Conservation (phyloP, 208 protist genomes). For the Leishmania aethiopica region DNA sequence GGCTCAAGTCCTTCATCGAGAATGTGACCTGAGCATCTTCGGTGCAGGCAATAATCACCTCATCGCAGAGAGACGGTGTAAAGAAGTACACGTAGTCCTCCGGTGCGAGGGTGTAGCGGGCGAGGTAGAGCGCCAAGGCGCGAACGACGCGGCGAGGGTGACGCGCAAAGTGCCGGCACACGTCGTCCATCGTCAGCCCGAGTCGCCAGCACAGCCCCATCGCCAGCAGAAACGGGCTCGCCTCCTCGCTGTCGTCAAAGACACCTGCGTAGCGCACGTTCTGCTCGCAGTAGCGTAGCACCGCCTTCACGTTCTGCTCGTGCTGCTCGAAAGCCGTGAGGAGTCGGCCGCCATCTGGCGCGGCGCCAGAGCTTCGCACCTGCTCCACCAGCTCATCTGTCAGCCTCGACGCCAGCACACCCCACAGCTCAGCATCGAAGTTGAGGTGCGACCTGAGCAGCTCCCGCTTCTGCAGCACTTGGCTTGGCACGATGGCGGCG, state of each 20-base stretch:
- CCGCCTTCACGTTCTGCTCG: conserved; percentile 48
- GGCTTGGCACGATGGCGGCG: conserved; percentile 38
- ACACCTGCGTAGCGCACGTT: conserved; percentile 77
- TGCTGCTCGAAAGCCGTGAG: conserved; percentile 56
- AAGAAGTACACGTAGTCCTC: conserved; percentile 81
- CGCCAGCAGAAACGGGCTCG: conserved; percentile 75
- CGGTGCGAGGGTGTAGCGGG: conserved; percentile 64
- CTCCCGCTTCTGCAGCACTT: conserved; percentile 59
- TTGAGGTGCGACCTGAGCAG: conserved; percentile 52
- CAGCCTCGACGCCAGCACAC: conserved; percentile 36
- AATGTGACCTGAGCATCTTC: conserved; percentile 51
- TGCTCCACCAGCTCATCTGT: conserved; percentile 24
- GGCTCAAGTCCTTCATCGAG: conserved; percentile 58
- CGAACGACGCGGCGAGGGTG: conserved; percentile 77
- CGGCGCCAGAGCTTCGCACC: conserved; percentile 18
- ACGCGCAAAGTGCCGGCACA: conserved; percentile 56
- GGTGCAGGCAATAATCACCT: conserved; percentile 65
- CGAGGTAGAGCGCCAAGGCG: conserved; percentile 71
- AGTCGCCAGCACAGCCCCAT: conserved; percentile 52
- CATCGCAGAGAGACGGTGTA: conserved; percentile 56
- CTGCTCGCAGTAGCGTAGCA: conserved; percentile 72
- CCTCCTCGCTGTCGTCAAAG: conserved; percentile 66
- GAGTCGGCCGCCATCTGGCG: conserved; percentile 14
- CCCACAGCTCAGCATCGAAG: conserved; percentile 74
- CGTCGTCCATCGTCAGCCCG: conserved; percentile 53